Base-by-base conservation (phyloP, 441 rosid species). In the Aquilaria agallochum region DNA sequence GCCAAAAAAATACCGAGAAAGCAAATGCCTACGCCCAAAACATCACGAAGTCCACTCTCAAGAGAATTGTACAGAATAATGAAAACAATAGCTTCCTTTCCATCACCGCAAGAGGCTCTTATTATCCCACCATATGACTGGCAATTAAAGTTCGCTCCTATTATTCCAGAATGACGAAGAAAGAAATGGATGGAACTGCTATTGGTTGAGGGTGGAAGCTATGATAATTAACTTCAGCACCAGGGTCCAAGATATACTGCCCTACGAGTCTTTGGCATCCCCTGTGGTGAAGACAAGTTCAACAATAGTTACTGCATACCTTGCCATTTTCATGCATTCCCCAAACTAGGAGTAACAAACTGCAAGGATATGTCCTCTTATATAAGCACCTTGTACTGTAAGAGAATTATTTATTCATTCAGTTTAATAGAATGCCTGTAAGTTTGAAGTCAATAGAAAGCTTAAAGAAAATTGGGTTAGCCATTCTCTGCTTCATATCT, bases 21-120 rank as follows among this genome's bases (percentile, higher is more conserved):
- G 79, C 83, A 62, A 86, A 20, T 72, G 63, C 92, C 92, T 59
- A 87, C 53, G 69, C 97, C 84, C 66, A 89, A 68, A 59, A 72
- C 70, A 64, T 84, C 92, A 31, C 66, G 64, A 20, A 64, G 59
- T 59, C 78, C 80, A 69, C 76, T 83, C 73, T 71, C 84, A 56
- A 61, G 45, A 72, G 70, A 76, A 67, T 86, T 78, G 74, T 78
- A 91, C 57, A 94, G 96, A 53, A 97, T 89, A 62, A 86, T 94
- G 78, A 94, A 74, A 49, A 91, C 96, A 58, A 94, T 84, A 76
- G 95, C 84, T 79, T 94, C 97, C 69, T 89, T 94, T 56, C 99
- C 97, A 55, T 91, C 99, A 68, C 96, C 96, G 32, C 81, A 88
- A 49, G 96, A 87, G 56, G 99, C 97, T 84, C 96, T 87, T 72